These are phyloP conservation scores for Sporothrix protearum DNA, from an alignment of 2,329 filamentous ascomycete genomes.

Conservation along the genomic window DNA sequence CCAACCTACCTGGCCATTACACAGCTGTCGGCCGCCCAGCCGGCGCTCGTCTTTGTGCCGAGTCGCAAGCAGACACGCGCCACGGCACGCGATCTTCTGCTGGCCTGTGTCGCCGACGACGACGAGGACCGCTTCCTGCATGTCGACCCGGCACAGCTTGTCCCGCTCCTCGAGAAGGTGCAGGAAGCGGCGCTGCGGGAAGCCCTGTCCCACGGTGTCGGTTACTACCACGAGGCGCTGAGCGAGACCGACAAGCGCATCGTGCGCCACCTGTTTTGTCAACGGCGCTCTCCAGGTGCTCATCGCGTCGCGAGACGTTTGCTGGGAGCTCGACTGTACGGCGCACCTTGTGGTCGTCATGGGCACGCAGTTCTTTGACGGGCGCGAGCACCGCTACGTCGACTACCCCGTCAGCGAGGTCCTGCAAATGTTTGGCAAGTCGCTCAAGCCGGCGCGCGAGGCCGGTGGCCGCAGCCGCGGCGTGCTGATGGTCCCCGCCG, in stretches of 20 bases:
- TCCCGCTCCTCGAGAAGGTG: conserved; percentile 74
- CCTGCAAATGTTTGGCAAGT: conserved; percentile 96
- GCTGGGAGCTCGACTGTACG: conserved; percentile 87
- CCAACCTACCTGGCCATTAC: conserved; percentile 86
- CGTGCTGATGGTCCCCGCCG: conserved; percentile 92
- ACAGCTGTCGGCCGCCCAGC: conserved; percentile 83
- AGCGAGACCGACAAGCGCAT: conserved; percentile 87
- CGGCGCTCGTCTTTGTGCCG: conserved; percentile 86
- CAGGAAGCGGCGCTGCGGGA: conserved; percentile 85
- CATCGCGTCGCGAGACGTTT: conserved; percentile 74
- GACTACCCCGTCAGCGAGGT: conserved; percentile 94
- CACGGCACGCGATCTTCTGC: conserved; percentile 80
- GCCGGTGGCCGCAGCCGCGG: conserved; percentile 79
- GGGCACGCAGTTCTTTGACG: conserved; percentile 97
- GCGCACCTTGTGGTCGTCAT: conserved; percentile 93
- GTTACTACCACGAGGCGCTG: conserved; percentile 94
- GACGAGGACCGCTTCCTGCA: conserved; percentile 93
- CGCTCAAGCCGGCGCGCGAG: conserved; percentile 73
- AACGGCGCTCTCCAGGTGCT: conserved; percentile 87
- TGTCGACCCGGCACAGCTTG: conserved; percentile 71
- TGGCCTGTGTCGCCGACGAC: conserved; percentile 82
- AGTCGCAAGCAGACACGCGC: conserved; percentile 88
- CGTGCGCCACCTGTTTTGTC: conserved; percentile 87
- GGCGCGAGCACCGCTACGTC: conserved; percentile 92
- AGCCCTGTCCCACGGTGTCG: conserved; percentile 87